Evolutionary conservation across 1,284 basidiomycete species (phyloP), one percentile per base, ranked within the genome.

Genomic region (Nidula niveotomentosa): DNA sequence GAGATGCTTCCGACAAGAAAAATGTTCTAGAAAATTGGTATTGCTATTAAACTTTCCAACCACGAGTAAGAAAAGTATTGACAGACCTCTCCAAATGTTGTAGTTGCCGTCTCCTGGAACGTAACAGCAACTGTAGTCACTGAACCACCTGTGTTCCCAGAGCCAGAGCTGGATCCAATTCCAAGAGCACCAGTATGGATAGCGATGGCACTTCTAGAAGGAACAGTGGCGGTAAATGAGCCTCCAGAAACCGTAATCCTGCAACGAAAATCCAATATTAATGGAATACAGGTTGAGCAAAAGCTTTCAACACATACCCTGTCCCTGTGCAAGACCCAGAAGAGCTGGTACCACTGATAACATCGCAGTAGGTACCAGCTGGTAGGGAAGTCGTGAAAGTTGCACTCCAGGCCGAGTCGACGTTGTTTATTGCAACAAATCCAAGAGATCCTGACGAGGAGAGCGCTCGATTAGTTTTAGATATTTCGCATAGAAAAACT

Each of bases 401-500:
- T 1, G 74, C 51, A 3, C 60, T 76, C 86, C 87, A 90, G 0
- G 69, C 58, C 1, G 73, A 71, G 58, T 83, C 80, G 1, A 66
- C 77, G 58, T 86, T 86, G 65, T 89, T 88, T 62, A 88, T 88
- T 0, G 78, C 85, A 1, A 87, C 78, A 59, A 81, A 88, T 1
- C 85, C 86, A 36, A 72, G 62, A 0, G 77, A 67, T 10, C 81
- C 83, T 83, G 23, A 18, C 13, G 39, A 35, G 9, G 17, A 34
- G 12, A 49, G 10, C 9, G 12, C 9, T 33, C 17, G 48, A 13
- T 34, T 13, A 12, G 33, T 49, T 9, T 34, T 30, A n/a, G 30
- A 13, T 33, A 33, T 23, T 9, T 23, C 9, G n/a, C 6, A 30
- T 48, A 35, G 10, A 23, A 33, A 34, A 39, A 47, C 53, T 48